Percentiles rank a stretch among this genome's conserved stretches.
phyloP scores from a whole-genome alignment of 2,329 filamentous ascomycete species.

The Penicillium fuscoglaucum region DNA sequence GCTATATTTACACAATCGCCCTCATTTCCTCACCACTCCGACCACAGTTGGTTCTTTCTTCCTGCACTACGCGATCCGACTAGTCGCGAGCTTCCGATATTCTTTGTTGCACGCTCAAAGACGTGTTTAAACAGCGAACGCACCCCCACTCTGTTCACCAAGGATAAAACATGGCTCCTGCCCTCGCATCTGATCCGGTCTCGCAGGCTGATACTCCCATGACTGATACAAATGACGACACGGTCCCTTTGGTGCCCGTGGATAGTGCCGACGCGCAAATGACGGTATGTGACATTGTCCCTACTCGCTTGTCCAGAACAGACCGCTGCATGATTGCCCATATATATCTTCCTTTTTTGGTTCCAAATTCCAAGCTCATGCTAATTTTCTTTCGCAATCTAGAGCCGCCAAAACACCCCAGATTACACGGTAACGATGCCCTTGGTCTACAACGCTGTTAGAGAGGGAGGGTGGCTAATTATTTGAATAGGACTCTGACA shows the following conservation, averaged over 20 bases:
- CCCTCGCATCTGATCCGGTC: conserved; percentile 41
- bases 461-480: conserved; percentile 1
- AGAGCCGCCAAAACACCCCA: conserved; percentile 60
- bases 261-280: conserved; percentile 39
- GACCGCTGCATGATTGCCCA: not conserved
- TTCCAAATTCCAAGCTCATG: not conserved
- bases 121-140: conserved; percentile 10
- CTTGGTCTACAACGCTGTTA: not conserved
- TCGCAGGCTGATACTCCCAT: conserved; percentile 51
- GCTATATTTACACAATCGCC: not conserved
- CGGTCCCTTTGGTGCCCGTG: conserved; percentile 38
- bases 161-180: conserved; percentile 43
- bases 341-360: not conserved
- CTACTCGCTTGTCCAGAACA: not conserved
- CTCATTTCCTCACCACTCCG: not conserved
- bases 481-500: conserved; percentile 59
- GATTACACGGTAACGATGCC: conserved; percentile 57
- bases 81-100: conserved; percentile 11
- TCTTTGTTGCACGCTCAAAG: conserved; percentile 10
- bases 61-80: conserved; percentile 5
- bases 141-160: conserved; percentile 30
- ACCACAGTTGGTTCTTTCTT: not conserved
- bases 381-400: conserved; percentile 14
- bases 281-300: conserved; percentile 35
- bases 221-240: conserved; percentile 44